phyloP scores from a whole-genome alignment of 78 protist genomes.

The Dictyostelium citrinum region DNA sequence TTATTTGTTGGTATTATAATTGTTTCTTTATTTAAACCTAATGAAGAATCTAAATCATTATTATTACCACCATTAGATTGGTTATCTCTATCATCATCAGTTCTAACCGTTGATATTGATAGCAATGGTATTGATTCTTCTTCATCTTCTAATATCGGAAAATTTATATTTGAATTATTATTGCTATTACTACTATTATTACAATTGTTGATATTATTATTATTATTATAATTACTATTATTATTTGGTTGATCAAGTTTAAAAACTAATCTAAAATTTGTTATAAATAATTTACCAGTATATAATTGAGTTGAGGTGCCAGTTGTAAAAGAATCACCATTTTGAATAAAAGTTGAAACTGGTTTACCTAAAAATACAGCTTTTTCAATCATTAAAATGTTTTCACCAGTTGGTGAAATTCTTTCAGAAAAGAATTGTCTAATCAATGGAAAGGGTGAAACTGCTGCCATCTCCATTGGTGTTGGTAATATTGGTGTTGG shows the following conservation, averaged over 20 bases:
- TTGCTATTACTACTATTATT: background rate
- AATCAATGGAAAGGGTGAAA: background rate
- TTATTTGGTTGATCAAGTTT: background rate
- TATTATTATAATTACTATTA: background rate
- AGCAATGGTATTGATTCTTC: background rate
- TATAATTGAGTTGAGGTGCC: background rate
- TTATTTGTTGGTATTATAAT: background rate
- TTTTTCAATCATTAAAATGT: constrained; percentile 25
- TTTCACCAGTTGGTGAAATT: constrained; percentile 34
- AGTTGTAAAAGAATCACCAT: constrained; percentile 20
- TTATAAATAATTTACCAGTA: constrained; percentile 21
- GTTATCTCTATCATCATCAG: constrained; percentile 1
- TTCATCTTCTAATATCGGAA: background rate
- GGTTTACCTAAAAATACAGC: constrained; percentile 17
- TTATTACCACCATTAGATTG: background rate
- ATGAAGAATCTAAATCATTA: background rate
- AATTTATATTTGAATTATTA: background rate
- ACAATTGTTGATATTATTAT: background rate
- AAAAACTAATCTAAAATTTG: constrained; percentile 55
- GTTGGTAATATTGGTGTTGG: constrained; percentile 2
- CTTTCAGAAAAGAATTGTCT: constrained; percentile 26
- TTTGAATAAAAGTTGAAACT: background rate
- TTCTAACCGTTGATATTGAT: background rate
- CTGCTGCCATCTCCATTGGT: constrained; percentile 27
- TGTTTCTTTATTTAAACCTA: background rate